A percentile compares a stretch with the other conserved stretches of the same genome.
Conservation (phyloP, 2,329 filamentous ascomycete genomes). For the Sclerotinia borealis region DNA sequence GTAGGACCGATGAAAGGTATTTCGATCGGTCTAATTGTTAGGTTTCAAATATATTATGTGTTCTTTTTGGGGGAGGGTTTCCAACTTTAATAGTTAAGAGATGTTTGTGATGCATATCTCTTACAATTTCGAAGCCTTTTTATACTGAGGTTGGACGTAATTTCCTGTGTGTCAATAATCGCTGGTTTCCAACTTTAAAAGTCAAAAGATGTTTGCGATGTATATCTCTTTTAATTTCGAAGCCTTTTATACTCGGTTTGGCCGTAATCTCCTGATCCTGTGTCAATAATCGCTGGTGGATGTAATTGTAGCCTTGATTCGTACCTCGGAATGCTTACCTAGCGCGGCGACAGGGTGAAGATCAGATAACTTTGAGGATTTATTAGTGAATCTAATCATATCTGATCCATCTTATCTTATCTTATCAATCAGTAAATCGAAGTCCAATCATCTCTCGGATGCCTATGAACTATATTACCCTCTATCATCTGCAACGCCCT, state of each 20-base stretch:
- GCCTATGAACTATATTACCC: background rate
- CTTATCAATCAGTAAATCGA: background rate
- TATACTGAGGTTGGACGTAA: background rate
- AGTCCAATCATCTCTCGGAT: background rate
- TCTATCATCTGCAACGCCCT: background rate
- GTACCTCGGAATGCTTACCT: background rate
- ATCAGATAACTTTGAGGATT: background rate
- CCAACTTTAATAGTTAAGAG: background rate
- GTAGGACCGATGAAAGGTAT: background rate
- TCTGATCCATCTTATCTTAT: slow-evolving; percentile 5
- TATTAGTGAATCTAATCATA: background rate
- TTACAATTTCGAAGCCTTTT: background rate
- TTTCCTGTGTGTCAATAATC: too few species aligned
- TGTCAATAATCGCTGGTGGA: background rate
- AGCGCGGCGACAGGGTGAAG: background rate
- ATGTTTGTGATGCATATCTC: background rate
- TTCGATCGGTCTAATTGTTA: background rate
- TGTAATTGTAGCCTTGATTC: background rate
- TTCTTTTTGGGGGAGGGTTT: background rate
- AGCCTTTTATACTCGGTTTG: background rate
- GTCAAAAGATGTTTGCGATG: background rate
- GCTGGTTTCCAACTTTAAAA: background rate
- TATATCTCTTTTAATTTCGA: background rate
- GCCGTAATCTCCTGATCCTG: too few species aligned
- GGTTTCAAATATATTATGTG: background rate